Evolutionary conservation across 768 basidiomycete species (phyloP), one percentile per base, ranked within the genome.

Genomic region (Porpolomopsis calyptriformis): DNA sequence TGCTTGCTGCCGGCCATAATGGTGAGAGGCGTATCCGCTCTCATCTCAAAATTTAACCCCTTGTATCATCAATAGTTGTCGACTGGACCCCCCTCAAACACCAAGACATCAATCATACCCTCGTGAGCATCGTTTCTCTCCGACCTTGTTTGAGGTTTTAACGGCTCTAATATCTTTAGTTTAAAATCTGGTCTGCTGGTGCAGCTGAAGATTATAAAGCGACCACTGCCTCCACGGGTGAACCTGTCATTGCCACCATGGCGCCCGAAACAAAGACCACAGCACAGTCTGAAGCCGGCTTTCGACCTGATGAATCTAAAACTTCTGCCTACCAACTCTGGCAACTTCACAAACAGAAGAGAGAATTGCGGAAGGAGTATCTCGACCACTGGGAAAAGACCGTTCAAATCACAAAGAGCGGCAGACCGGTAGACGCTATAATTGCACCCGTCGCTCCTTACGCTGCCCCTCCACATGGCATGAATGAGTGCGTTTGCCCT

Each of bases 341-440:
- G 84, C 76, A 83, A 53, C 35, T 77, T 6, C 81, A 84, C 20
- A 77, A 73, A 53, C 55, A 57, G 53, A 72, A 69, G 53, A 61
- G 60, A 4, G 66, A 68, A 9, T 51, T 82, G 24, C 71, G 81
- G 20, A 65, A 76, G 52, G 67, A 70, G 40, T 77, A 85, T 55
- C 60, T 83, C 38, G 71, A 78, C 39, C 61, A 74, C 40, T 87
- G 84, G 85, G 70, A 78, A 42, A 65, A 61, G 4, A 81, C 78
- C 0, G 62, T 53, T 8, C 50, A 45, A 0, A 39, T 53, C 11
- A 87, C 84, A 0, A 75, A 74, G 0, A 88, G 83, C 0, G 82
- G 80, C 1, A 63, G 87, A 2, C 80, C 84, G 4, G 72, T 88
- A 4, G 87, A 89, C 56, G 85, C 80, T 1, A 76, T 90, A 52